Conservation (phyloP, 345 rosid species). For the Eucalyptus erythrocorys region DNA sequence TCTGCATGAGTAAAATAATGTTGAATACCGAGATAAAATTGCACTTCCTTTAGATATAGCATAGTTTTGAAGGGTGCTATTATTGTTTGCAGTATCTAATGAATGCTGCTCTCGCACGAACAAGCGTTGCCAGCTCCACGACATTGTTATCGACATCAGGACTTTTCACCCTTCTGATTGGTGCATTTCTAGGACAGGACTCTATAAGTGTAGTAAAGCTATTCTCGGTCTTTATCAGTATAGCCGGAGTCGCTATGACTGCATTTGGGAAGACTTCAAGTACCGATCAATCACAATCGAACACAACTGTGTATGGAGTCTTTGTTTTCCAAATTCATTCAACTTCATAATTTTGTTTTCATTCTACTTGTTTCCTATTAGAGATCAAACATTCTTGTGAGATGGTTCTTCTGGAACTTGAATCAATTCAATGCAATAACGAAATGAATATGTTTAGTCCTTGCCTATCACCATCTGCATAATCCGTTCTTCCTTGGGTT, state of each 20-base stretch:
- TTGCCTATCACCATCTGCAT: background rate
- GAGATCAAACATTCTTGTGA: background rate
- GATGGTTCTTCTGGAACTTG: background rate
- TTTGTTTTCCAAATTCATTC: background rate
- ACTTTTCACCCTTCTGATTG: constrained; percentile 36
- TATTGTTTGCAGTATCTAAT: constrained; percentile 19
- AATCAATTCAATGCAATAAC: background rate
- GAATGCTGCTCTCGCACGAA: constrained; percentile 28
- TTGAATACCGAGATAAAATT: background rate
- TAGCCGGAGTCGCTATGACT: constrained; percentile 36
- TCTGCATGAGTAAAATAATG: background rate
- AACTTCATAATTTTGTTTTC: background rate
- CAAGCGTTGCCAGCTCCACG: constrained; percentile 32
- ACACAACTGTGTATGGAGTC: background rate
- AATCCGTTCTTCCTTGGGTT: background rate
- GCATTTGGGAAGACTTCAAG: constrained; percentile 26
- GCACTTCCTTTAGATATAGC: background rate
- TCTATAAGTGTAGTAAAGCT: constrained; percentile 15
- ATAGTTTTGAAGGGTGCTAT: background rate
- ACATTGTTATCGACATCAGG: constrained; percentile 26
- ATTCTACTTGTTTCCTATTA: background rate
- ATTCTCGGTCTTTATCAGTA: constrained; percentile 24
- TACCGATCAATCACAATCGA: constrained; percentile 4
- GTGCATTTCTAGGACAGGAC: constrained; percentile 28
- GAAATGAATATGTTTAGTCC: background rate